Base-by-base conservation (phyloP, 208 protist species). In the Kentomonas sorsogonicus region DNA sequence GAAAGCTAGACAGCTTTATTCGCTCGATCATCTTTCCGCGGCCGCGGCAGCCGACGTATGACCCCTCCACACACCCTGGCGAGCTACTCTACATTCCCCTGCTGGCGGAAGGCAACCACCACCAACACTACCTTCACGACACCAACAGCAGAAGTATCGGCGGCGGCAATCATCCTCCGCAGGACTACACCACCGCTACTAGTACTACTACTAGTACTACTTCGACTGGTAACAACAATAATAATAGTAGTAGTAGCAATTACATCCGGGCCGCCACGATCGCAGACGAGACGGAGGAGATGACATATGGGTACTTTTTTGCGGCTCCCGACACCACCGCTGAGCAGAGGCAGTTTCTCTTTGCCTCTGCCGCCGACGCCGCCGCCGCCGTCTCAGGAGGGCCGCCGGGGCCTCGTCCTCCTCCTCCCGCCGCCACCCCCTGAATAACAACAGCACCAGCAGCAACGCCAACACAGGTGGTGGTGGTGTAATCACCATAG, bases 161-260 rank as follows among this genome's bases (percentile, higher is more conserved):
- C 20, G 10, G 4, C 11, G 16, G 26, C n/a, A 52, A 52, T 10
- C 46, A 29, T 6, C 46, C 23, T 13, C 11, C 25, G 20, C 10
- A 30, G 27, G 4, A 52, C 13, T 52, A 22, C 26, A 52, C 46
- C 23, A 29, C 25, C 26, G 20, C 23, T 52, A 52, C 26, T 15
- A 36, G 46, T 29, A 36, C 9, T 48, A 18, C 43, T 18, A 20
- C 11, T 6, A 6, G 6, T 9, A 6, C 16, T 22, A 20, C 11
- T 48, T 26, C 11, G 9, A 20, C 9, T 48, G 22, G 6, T 48
- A 48, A 48, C 25, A 6, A 48, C 10, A 48, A 48, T 48, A 48
- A 48, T 48, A 48, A 48, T 48, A 48, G n/a, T 48, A 48, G 25
- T 48, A 48, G 25, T 48, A 48, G 25, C 25, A 48, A 20, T 48